These are phyloP conservation scores for Fusarium mundagurra DNA, from an alignment of 2,329 filamentous ascomycete genomes.

Conservation along the genomic window DNA sequence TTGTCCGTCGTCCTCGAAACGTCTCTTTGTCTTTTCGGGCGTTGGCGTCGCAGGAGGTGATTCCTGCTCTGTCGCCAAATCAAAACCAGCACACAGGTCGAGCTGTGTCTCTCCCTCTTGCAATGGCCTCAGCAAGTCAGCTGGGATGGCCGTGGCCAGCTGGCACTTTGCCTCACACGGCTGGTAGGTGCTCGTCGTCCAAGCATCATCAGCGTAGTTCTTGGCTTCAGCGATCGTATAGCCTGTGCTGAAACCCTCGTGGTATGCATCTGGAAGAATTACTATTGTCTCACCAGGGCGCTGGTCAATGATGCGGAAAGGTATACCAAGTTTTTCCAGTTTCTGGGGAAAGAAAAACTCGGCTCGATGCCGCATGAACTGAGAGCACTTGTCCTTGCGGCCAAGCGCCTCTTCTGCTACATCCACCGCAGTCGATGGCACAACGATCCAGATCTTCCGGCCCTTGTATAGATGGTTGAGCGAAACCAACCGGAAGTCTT, in stretches of 20 bases:
- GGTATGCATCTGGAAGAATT: conserved; percentile 53
- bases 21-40: conserved; percentile 28
- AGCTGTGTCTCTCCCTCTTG: conserved; percentile 46
- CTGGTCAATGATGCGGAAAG: conserved; percentile 51
- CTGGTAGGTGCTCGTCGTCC: conserved; percentile 50
- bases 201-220: conserved; percentile 51
- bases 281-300: conserved; percentile 53
- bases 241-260: conserved; percentile 54
- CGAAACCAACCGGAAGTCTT: conserved; percentile 52
- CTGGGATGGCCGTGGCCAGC: conserved; percentile 50
- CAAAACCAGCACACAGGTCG: conserved; percentile 46
- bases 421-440: conserved; percentile 50
- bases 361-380: conserved; percentile 54
- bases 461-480: conserved; percentile 53
- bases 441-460: conserved; percentile 54
- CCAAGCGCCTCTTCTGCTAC: conserved; percentile 48
- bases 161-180: conserved; percentile 48
- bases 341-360: conserved; percentile 54
- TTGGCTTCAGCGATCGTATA: conserved; percentile 54
- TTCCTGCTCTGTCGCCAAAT: conserved; percentile 11
- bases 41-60: conserved; percentile 16
- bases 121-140: conserved; percentile 47
- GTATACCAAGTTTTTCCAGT: conserved; percentile 51
- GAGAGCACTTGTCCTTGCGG: conserved; percentile 48
- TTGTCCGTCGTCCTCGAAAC: conserved; percentile 15